Evolutionary conservation across 306 rosid species (phyloP), one percentile per base, ranked within the genome.

Genomic region (Cucurbita maxima): DNA sequence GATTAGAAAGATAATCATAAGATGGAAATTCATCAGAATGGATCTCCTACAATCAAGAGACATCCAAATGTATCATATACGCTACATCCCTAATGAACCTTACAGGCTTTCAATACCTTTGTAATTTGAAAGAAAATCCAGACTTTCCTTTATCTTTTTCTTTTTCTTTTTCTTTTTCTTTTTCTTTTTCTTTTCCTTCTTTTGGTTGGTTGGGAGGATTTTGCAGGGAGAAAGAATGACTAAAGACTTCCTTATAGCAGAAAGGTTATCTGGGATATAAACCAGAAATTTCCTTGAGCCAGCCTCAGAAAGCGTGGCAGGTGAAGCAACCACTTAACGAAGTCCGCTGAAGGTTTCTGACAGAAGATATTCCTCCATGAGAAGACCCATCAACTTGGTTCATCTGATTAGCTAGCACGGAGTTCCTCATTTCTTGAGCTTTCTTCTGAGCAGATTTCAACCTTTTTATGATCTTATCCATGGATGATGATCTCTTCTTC

Each of bases 391-490:
- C 77, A 71, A 85, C 88, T 88, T 84, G 88, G 79, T 83, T 88
- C 67, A 83, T 76, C 77, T 85, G 90, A 78, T 86, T 76, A 58
- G 81, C 80, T 77, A 54, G 58, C 77, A 74, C 83, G 5, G 90
- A 85, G 85, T 82, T 86, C 81, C 97, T 85, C 99, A 91, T 94
- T 67, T 83, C 97, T 76, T 90, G 92, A 76, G 99, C 99, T 79
- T 76, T 94, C 83, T 86, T 94, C 87, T 90, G 96, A 76, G 99
- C 89, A 7, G 75, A 58, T 78, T 85, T 88, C 81, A 94, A 82
- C 81, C 91, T 91, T 81, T 78, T 94, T 96, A 94, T 89, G 59
- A 94, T 94, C 85, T 84, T 94, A 81, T 91, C 92, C 95, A 94
- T 89, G 68, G 99, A 87, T 20, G 92, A 91, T 53, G 97, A 90